These are phyloP conservation scores for Bertia moriformis DNA, from an alignment of 2,329 filamentous ascomycete species.

Conservation along the genomic window DNA sequence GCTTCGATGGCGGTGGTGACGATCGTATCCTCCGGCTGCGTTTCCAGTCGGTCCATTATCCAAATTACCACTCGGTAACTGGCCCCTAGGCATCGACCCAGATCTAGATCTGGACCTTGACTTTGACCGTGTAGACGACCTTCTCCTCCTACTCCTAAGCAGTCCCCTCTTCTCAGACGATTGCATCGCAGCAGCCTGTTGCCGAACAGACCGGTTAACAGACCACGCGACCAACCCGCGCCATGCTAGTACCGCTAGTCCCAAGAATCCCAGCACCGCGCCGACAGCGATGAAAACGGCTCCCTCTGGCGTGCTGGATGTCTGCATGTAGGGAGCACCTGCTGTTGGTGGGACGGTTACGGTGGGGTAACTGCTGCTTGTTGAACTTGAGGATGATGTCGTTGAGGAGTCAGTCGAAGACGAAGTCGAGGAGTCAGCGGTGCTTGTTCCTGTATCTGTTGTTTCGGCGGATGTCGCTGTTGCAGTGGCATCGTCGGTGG, in stretches of 20 bases:
- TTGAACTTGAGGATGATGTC: neutral
- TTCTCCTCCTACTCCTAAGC: neutral
- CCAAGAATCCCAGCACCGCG: neutral
- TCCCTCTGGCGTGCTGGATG: neutral
- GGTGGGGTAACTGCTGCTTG: neutral
- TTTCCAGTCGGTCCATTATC: no score
- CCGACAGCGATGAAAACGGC: neutral
- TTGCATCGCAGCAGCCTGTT: neutral
- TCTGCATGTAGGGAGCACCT: neutral
- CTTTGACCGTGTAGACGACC: neutral
- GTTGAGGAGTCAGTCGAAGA: neutral
- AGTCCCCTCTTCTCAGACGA: neutral
- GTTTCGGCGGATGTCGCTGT: neutral
- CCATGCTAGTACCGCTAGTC: neutral
- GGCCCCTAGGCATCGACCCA: no score
- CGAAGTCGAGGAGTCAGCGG: neutral
- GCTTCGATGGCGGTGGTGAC: neutral
- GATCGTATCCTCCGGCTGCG: no score
- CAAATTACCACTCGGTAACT: no score
- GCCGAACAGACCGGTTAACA: neutral
- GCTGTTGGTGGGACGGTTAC: neutral
- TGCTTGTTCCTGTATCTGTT: neutral
- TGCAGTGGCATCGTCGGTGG: neutral
- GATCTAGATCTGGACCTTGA: no score
- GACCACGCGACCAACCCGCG: neutral